phyloP scores from a whole-genome alignment of 208 protist species.

The Trypanosoma avium region DNA sequence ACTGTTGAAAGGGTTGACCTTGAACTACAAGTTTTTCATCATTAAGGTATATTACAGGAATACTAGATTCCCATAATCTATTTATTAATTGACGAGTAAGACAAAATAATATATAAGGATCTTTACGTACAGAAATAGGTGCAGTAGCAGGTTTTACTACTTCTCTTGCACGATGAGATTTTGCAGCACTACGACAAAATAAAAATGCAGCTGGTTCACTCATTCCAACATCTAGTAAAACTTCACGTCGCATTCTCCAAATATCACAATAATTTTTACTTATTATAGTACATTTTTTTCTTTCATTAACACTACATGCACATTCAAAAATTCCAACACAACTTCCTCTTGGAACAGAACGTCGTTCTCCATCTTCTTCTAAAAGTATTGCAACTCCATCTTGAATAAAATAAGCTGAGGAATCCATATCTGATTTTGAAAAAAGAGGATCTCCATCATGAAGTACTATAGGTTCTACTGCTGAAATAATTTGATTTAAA shows the following conservation, averaged over 20 bases:
- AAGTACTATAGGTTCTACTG: slow-evolving; percentile 81
- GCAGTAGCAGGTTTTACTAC: slow-evolving; percentile 43
- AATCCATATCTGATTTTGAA: slow-evolving; percentile 56
- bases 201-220: slow-evolving; percentile 81
- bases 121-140: slow-evolving; percentile 41
- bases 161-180: slow-evolving; percentile 48
- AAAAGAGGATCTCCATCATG: slow-evolving; percentile 80
- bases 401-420: slow-evolving; percentile 83
- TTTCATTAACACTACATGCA: slow-evolving; percentile 78
- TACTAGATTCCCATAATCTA: slow-evolving; percentile 62
- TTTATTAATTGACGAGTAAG: slow-evolving; percentile 37
- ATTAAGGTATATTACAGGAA: slow-evolving; percentile 68
- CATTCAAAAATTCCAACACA: slow-evolving; percentile 90
- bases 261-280: slow-evolving; percentile 90
- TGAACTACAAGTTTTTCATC: slow-evolving; percentile 72
- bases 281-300: slow-evolving; percentile 65
- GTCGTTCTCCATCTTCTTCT: slow-evolving; percentile 38
- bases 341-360: slow-evolving; percentile 51
- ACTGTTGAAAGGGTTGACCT: slow-evolving; percentile 57
- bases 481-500: slow-evolving; percentile 55
- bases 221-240: slow-evolving; percentile 83
- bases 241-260: slow-evolving; percentile 71
- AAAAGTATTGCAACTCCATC: slow-evolving; percentile 67
- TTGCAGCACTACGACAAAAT: slow-evolving; percentile 71
- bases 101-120: slow-evolving; percentile 78